phyloP scores from a whole-genome alignment of 805 yeast species.

The Yarrowia divulgata region DNA sequence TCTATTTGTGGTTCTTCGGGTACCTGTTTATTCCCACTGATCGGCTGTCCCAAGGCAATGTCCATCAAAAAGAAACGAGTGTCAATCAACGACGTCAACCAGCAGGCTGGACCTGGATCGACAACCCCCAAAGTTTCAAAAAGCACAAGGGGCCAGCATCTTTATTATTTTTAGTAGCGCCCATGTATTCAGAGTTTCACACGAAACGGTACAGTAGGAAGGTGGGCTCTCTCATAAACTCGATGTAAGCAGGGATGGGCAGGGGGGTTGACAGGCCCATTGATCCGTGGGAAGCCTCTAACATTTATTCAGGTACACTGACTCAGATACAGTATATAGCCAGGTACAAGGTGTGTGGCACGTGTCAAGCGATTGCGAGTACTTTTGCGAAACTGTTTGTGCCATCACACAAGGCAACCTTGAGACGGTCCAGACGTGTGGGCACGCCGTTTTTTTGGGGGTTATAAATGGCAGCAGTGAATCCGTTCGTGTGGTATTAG shows the following conservation, averaged over 20 bases:
- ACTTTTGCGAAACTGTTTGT: no score
- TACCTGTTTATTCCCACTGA: background rate
- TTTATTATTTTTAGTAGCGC: no score
- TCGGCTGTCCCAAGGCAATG: background rate
- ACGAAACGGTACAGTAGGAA: background rate
- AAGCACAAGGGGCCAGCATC: no score
- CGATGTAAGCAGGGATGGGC: constrained; percentile 15
- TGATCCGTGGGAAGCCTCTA: background rate
- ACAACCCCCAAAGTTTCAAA: background rate
- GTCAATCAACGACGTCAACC: background rate
- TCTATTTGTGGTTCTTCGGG: background rate
- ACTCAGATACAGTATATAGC: background rate
- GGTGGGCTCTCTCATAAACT: constrained; percentile 9
- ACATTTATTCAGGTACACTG: background rate
- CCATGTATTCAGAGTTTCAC: no score
- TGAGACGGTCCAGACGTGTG: no score
- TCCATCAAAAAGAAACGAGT: constrained; percentile 2
- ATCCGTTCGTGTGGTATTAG: background rate
- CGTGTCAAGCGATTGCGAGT: no score
- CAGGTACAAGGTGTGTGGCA: background rate
- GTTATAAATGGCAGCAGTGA: background rate
- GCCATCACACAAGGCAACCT: background rate
- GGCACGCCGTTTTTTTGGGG: no score
- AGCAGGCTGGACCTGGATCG: no score
- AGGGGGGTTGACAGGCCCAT: constrained; percentile 9